A percentile compares a stretch with the other conserved stretches of the same genome.
Evolutionary conservation across 257 asterid species (phyloP).

Genomic region (Nicotiana sylvestris): DNA sequence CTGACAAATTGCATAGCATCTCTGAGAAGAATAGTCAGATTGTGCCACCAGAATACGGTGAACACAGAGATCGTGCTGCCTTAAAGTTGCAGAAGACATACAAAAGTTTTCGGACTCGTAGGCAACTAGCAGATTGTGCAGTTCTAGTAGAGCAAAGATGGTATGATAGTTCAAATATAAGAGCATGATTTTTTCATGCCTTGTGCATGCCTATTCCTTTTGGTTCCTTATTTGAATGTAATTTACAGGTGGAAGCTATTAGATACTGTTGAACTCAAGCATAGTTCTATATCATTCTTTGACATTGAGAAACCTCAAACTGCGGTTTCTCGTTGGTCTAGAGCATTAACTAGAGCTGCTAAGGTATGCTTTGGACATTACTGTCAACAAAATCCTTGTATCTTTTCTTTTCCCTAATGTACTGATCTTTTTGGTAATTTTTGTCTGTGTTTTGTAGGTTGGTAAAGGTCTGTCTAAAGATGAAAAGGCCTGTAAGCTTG

Average conservation of each 20-base stretch:
- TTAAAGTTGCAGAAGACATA: slow-evolving; percentile 74
- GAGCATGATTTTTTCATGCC: neutral
- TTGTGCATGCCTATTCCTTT: neutral
- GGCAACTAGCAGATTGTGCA: slow-evolving; percentile 85
- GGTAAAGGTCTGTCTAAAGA: slow-evolving; percentile 77
- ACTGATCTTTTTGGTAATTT: neutral
- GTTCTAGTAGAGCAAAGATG: slow-evolving; percentile 82
- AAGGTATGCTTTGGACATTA: slow-evolving; percentile 35
- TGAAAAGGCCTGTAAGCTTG: slow-evolving; percentile 73
- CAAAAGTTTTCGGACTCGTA: slow-evolving; percentile 69
- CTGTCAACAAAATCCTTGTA: neutral
- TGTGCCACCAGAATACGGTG: slow-evolving; percentile 15
- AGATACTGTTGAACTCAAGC: slow-evolving; percentile 71
- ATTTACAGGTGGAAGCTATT: slow-evolving; percentile 78
- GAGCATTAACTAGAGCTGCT: slow-evolving; percentile 74
- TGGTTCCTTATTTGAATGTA: neutral
- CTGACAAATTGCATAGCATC: slow-evolving; percentile 4
- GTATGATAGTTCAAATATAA: slow-evolving; percentile 16
- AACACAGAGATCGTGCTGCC: slow-evolving; percentile 48
- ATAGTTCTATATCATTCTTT: slow-evolving; percentile 61
- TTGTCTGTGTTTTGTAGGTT: slow-evolving; percentile 30
- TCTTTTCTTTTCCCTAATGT: neutral
- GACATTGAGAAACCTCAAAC: slow-evolving; percentile 72
- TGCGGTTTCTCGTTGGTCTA: slow-evolving; percentile 72
- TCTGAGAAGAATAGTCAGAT: slow-evolving; percentile 8